Evolutionary conservation across 1,284 basidiomycete species (phyloP).

Genomic region (Cutaneotrichosporon cavernicola): DNA sequence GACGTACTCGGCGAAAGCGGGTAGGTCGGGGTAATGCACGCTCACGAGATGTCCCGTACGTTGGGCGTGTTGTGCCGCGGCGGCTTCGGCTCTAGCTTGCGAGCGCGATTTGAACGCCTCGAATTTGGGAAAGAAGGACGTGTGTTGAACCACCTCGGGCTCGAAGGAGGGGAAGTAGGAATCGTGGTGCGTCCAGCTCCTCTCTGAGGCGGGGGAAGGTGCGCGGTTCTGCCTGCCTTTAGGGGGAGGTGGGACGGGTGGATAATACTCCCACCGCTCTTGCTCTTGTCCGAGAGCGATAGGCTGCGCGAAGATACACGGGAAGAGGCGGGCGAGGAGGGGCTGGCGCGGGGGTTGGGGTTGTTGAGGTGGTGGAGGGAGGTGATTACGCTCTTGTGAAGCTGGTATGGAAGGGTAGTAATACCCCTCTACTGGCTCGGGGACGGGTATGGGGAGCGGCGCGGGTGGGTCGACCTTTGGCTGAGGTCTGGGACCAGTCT

Average conservation of each 20-base stretch:
- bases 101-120: neutral
- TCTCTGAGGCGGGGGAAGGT: neutral
- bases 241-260: neutral
- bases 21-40: conserved; percentile 41
- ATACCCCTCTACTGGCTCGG: neutral
- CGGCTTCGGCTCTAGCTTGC: conserved; percentile 14
- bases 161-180: conserved; percentile 42
- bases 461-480: too few relatives aligned
- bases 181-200: conserved; percentile 35
- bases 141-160: conserved; percentile 19
- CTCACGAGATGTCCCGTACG: conserved; percentile 29
- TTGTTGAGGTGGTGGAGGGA: neutral
- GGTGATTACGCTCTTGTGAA: neutral
- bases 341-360: neutral
- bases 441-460: neutral
- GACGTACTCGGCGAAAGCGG: conserved; percentile 32
- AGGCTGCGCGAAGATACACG: neutral
- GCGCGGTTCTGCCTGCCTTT: neutral
- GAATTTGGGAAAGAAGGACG: neutral
- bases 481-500: too few relatives aligned
- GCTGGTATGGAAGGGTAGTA: neutral
- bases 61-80: conserved; percentile 25
- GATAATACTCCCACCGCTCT: neutral
- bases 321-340: neutral
- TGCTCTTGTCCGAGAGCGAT: neutral